Percentiles rank a stretch among this genome's conserved stretches.
phyloP scores from a whole-genome alignment of 164 flowering plant species.

The Santalum album region DNA sequence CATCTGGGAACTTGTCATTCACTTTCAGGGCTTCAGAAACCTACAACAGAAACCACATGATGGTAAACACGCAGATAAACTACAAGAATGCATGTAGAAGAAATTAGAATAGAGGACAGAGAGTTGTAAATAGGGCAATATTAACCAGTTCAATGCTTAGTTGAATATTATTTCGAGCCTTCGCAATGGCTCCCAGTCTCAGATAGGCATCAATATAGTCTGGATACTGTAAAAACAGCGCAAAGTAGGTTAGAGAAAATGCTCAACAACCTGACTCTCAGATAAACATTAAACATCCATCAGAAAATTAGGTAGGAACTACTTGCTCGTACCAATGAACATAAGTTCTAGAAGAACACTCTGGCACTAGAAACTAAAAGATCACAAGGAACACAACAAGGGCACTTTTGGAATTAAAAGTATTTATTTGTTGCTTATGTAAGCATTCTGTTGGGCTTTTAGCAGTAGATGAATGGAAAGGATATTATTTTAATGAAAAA shows the following conservation, averaged over 20 bases:
- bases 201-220: slow-evolving; percentile 84
- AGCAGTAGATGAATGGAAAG: too few species aligned
- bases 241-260: slow-evolving; percentile 4
- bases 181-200: slow-evolving; percentile 93
- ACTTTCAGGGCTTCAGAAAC: slow-evolving; percentile 80
- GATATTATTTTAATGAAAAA: too few species aligned
- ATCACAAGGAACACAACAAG: too few species aligned
- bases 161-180: slow-evolving; percentile 72
- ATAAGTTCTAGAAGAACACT: too few species aligned
- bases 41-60: slow-evolving; percentile 21
- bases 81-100: neutral
- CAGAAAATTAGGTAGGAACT: too few species aligned
- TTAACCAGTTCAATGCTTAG: slow-evolving; percentile 83
- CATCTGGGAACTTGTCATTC: slow-evolving; percentile 80
- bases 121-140: slow-evolving; percentile 6
- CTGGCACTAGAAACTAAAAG: too few species aligned
- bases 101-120: neutral
- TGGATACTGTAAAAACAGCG: slow-evolving; percentile 55
- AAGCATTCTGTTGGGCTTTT: too few species aligned
- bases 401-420: too few species aligned
- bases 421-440: too few species aligned
- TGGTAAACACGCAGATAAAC: too few species aligned
- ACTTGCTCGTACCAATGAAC: too few species aligned
- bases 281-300: too few species aligned
- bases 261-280: neutral